Percentiles rank a stretch among this genome's conserved stretches.
These are phyloP conservation scores for Helicostylum pulchrum DNA, from an alignment of 192 early-diverging fungal species.

Conservation along the genomic window DNA sequence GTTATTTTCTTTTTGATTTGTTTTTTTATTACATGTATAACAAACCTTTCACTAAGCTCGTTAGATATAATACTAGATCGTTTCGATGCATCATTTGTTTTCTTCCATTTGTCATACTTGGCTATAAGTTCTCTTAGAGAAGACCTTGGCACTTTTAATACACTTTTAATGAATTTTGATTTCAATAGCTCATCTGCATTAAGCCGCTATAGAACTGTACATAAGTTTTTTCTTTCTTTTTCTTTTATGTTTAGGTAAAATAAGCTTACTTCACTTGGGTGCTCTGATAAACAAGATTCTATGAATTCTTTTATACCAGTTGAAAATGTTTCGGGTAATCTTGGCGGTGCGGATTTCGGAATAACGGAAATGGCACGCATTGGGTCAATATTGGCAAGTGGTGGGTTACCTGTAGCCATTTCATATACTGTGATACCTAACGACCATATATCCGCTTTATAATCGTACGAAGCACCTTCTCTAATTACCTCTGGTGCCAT, in stretches of 20 bases:
- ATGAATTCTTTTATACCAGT: slow-evolving; percentile 87
- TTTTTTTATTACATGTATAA: slow-evolving; percentile 4
- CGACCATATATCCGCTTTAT: slow-evolving; percentile 99
- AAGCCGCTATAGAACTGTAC: slow-evolving; percentile 57
- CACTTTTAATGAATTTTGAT: slow-evolving; percentile 67
- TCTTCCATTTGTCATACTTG: slow-evolving; percentile 61
- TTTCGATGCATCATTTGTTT: slow-evolving; percentile 29
- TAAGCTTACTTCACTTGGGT: slow-evolving; percentile 68
- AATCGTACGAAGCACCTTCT: slow-evolving; percentile 85
- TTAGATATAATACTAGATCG: slow-evolving; percentile 21
- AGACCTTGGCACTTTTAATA: slow-evolving; percentile 48
- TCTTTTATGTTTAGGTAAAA: no score
- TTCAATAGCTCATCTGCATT: slow-evolving; percentile 86
- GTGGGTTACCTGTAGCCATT: slow-evolving; percentile 92
- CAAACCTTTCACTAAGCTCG: slow-evolving; percentile 25
- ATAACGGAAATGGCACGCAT: slow-evolving; percentile 87
- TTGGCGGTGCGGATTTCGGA: slow-evolving; percentile 76
- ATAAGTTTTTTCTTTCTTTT: not conserved
- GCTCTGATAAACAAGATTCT: slow-evolving; percentile 76
- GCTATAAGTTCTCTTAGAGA: slow-evolving; percentile 63
- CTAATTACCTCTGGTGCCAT: slow-evolving; percentile 86
- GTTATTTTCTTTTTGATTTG: not conserved
- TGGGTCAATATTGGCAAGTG: slow-evolving; percentile 87
- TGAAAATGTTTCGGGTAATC: slow-evolving; percentile 78
- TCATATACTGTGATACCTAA: slow-evolving; percentile 98